These are phyloP conservation scores for Byssoonygena ceratinophila DNA, from an alignment of 2,329 filamentous ascomycete species.

Conservation along the genomic window DNA sequence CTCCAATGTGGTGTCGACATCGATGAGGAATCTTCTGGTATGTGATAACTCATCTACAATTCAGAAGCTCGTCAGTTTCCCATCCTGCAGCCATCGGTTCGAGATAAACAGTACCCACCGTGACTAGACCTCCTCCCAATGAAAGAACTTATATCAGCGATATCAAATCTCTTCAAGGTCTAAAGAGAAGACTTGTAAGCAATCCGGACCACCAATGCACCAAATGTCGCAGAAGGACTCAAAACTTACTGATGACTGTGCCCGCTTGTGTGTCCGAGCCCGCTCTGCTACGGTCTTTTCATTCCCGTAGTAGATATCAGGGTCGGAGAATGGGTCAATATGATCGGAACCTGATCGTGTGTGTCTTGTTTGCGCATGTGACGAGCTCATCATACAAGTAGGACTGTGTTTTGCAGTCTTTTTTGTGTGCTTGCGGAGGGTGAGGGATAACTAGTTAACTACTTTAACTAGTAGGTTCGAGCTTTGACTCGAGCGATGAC, in stretches of 20 bases:
- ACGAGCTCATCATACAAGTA: conserved; percentile 13
- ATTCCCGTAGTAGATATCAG: conserved; percentile 50
- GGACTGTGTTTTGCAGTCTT: background rate
- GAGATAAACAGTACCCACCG: conserved; percentile 25
- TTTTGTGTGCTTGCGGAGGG: background rate
- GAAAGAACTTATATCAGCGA: conserved; percentile 28
- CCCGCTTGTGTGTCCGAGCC: conserved; percentile 11
- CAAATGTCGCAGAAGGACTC: background rate
- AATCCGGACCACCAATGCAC: conserved; percentile 9
- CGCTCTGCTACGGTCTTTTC: conserved; percentile 28
- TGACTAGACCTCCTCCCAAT: conserved; percentile 37
- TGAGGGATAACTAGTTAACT: too few relatives aligned
- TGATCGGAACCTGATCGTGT: conserved; percentile 32
- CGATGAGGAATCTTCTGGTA: conserved; percentile 71
- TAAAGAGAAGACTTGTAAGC: conserved; percentile 15
- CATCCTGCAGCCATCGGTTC: background rate
- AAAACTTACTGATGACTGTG: conserved; percentile 15
- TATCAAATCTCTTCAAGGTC: conserved; percentile 31
- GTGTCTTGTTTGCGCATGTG: conserved; percentile 7
- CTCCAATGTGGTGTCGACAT: conserved; percentile 74
- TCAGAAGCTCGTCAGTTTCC: background rate
- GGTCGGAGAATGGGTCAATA: conserved; percentile 48
- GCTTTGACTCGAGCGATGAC: background rate
- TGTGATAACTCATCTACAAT: conserved; percentile 59
- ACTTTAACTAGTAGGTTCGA: too few relatives aligned